Base-by-base conservation (phyloP, 129 eudicot species). In the sunflower (Helianthus annuus) region DNA sequence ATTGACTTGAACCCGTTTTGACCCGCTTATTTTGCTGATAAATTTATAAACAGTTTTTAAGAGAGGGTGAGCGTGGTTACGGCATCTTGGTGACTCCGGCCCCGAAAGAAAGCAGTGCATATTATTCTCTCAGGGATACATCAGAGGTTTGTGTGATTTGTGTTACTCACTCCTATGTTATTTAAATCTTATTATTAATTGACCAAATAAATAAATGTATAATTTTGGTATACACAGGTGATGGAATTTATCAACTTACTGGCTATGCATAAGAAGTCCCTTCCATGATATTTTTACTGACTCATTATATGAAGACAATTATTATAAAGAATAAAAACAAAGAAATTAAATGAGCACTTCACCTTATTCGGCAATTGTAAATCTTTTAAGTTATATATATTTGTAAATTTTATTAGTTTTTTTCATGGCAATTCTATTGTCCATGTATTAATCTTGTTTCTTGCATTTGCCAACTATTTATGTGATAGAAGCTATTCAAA, bases 31-130 rank as follows among this genome's bases (percentile, higher is more conserved):
- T 27, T 14, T 22, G 29, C 59, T 6, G 24, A 7, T 8, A 16
- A 54, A 16, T 54, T 17, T 54, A 15, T 7, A 13, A 71, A 70
- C 83, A 92, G 98, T 85, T 92, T 69, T 57, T 92, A 79, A 87
- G 95, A 82, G 95, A 83, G 53, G 80, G 85, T 16, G 77, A 79
- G 60, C 82, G 75, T 48, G 98, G 98, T 53, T 85, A 54, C 78
- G 98, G 98, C 2, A 89, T 92, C 72, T 68, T 92, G 83, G 98
- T 92, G 60, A 81, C 96, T 51, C 84, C 95, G 36, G 76, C 75
- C 16, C 98, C 98, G 11, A 92, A 87, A 68, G 96, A 89, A 74
- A 92, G 90, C 87, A 82, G 85, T 68, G 95, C 98, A 38, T 85
- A 78, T 66, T 92, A 79, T 87, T 92, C 98, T 74, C 88, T 92